phyloP scores from a whole-genome alignment of 305 asterid genomes.

The Solanum hybrid region DNA sequence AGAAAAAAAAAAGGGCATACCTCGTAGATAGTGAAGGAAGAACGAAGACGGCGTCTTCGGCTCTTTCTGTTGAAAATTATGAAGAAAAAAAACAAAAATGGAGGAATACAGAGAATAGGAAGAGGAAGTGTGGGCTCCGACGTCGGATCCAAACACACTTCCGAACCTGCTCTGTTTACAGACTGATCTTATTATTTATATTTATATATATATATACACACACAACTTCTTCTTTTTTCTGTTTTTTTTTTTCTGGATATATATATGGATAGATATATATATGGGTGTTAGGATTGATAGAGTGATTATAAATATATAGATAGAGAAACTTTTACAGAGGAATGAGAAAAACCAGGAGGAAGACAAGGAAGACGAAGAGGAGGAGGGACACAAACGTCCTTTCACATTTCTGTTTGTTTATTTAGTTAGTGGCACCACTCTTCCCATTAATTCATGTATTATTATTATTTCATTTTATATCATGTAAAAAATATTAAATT shows the following conservation, averaged over 20 bases:
- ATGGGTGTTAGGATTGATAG: neutral
- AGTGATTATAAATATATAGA: neutral
- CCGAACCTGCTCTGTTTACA: neutral
- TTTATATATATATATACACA: neutral
- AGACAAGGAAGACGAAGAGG: neutral
- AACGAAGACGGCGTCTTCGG: neutral
- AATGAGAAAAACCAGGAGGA: constrained; percentile 5
- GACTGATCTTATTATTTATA: neutral
- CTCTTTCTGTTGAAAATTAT: neutral
- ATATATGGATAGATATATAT: neutral
- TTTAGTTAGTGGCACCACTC: neutral
- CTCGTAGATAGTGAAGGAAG: neutral
- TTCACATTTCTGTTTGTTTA: neutral
- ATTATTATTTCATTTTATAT: neutral
- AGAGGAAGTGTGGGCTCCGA: constrained; percentile 4
- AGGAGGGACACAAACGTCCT: neutral
- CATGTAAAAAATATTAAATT: too few species aligned
- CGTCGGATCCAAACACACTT: constrained; percentile 5
- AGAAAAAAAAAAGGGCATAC: neutral
- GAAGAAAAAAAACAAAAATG: neutral
- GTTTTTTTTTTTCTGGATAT: neutral
- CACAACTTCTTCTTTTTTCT: too few species aligned
- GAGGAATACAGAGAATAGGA: neutral
- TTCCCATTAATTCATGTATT: neutral
- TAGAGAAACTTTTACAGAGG: neutral